Evolutionary conservation across 139 green algal species (phyloP).

Genomic region (Yamagishiella unicocca): DNA sequence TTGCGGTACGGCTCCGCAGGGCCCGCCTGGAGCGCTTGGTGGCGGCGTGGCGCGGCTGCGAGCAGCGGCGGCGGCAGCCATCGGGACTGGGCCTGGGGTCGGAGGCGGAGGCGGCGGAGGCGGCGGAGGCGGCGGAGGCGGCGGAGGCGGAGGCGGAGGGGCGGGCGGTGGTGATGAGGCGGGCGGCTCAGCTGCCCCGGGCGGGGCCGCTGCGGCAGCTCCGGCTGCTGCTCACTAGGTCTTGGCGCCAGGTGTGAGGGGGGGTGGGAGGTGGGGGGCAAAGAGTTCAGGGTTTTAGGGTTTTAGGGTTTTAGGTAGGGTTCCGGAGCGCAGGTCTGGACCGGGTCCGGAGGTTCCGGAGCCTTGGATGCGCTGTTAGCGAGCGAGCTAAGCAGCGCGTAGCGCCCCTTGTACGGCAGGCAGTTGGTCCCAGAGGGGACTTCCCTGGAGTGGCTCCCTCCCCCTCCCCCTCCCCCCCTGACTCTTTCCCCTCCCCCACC

Average conservation of each 20-base stretch:
- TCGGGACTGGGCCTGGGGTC: neutral
- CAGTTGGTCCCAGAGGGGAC: too few relatives aligned
- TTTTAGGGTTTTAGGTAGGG: too few relatives aligned
- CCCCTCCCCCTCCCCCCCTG: neutral
- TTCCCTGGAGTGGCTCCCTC: too few relatives aligned
- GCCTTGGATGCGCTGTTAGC: too few relatives aligned
- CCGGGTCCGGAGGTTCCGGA: too few relatives aligned
- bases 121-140: neutral
- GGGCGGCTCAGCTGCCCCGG: neutral
- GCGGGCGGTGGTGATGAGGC: neutral
- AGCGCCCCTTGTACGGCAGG: too few relatives aligned
- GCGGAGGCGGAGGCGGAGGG: neutral
- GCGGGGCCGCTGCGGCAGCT: constrained; percentile 42
- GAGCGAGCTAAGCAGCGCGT: too few relatives aligned
- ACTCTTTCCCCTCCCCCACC: neutral
- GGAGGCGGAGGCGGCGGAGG: neutral
- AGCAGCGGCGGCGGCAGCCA: neutral
- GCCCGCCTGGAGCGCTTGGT: neutral
- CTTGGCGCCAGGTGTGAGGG: constrained; percentile 56
- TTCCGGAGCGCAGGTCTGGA: too few relatives aligned
- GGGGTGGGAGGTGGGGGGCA: neutral
- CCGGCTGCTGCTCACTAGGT: constrained; percentile 61
- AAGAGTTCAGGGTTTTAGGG: too few relatives aligned
- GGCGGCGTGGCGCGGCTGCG: neutral
- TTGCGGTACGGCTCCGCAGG: too few relatives aligned